These are phyloP conservation scores for Phytophthora tentaculata DNA, from an alignment of 352 stramenopile species.

Conservation along the genomic window DNA sequence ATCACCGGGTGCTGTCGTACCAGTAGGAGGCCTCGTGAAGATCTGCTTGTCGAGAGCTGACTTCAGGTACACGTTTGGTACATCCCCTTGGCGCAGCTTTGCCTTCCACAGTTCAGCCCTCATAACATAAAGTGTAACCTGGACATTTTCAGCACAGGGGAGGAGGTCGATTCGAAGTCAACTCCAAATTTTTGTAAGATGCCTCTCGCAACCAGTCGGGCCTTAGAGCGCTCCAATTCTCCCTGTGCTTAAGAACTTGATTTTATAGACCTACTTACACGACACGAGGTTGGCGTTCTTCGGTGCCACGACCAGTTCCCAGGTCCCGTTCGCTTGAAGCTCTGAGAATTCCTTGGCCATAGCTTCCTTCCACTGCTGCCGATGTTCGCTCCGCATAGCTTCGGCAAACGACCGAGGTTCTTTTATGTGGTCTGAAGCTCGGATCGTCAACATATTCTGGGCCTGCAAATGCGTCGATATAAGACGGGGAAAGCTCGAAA, in stretches of 20 bases:
- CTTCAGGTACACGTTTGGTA: too few species aligned
- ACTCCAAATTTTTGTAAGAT: too few species aligned
- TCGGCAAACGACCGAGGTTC: neutral
- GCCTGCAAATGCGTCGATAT: slow-evolving; percentile 3
- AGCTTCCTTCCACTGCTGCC: neutral
- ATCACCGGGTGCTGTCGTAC: too few species aligned
- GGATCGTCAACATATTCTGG: neutral
- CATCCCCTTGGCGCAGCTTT: neutral
- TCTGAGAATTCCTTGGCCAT: neutral
- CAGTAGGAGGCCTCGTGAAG: too few species aligned
- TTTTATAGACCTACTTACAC: too few species aligned
- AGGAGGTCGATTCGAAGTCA: too few species aligned
- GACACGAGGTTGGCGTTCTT: neutral
- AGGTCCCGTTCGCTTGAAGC: neutral
- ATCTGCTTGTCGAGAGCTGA: too few species aligned
- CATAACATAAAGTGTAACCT: too few species aligned
- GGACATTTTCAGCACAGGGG: too few species aligned
- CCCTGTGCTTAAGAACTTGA: neutral
- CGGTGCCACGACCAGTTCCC: neutral
- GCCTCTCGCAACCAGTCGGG: too few species aligned
- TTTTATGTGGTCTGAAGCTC: neutral
- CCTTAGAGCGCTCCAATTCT: too few species aligned
- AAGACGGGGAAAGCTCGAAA: slow-evolving; percentile 1
- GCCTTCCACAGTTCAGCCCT: too few species aligned
- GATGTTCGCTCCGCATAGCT: neutral